These are phyloP conservation scores for Castanea mollissima DNA, from an alignment of 306 rosid species.

Conservation along the genomic window DNA sequence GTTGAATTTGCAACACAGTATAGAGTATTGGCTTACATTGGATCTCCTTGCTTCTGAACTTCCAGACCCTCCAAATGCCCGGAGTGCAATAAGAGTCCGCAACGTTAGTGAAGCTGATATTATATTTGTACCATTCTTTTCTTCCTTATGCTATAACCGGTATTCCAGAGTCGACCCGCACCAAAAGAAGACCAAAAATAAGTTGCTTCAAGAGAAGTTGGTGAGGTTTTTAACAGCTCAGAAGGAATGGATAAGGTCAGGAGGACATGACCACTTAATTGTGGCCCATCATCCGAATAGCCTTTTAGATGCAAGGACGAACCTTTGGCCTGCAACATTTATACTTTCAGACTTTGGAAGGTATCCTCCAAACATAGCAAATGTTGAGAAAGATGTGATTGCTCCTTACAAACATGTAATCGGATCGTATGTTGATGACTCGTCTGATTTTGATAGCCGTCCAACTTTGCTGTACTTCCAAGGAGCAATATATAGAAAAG, in stretches of 20 bases:
- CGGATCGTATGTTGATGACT: slow-evolving; percentile 44
- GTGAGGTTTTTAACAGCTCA: slow-evolving; percentile 50
- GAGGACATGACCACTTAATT: slow-evolving; percentile 75
- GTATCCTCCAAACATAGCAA: slow-evolving; percentile 73
- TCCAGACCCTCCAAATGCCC: slow-evolving; percentile 36
- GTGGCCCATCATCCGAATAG: slow-evolving; percentile 91
- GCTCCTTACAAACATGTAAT: slow-evolving; percentile 81
- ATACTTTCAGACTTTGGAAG: slow-evolving; percentile 85
- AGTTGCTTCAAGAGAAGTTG: slow-evolving; percentile 54
- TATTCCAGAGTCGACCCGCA: slow-evolving; percentile 34
- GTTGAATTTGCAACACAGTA: slow-evolving; percentile 76
- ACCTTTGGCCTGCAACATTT: slow-evolving; percentile 67
- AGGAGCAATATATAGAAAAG: slow-evolving; percentile 86
- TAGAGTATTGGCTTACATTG: slow-evolving; percentile 80
- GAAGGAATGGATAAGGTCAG: slow-evolving; percentile 68
- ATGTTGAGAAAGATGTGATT: slow-evolving; percentile 76
- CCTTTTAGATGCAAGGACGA: slow-evolving; percentile 65
- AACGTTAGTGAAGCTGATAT: slow-evolving; percentile 70
- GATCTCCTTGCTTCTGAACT: slow-evolving; percentile 71
- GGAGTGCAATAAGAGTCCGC: slow-evolving; percentile 47
- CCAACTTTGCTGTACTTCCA: slow-evolving; percentile 68
- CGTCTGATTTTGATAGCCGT: slow-evolving; percentile 55
- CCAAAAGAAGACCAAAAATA: slow-evolving; percentile 48
- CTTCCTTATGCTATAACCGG: slow-evolving; percentile 68
- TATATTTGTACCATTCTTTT: slow-evolving; percentile 74